Evolutionary conservation across 208 protist genomes (phyloP).

Genomic region (Endotrypanum monterogeii): DNA sequence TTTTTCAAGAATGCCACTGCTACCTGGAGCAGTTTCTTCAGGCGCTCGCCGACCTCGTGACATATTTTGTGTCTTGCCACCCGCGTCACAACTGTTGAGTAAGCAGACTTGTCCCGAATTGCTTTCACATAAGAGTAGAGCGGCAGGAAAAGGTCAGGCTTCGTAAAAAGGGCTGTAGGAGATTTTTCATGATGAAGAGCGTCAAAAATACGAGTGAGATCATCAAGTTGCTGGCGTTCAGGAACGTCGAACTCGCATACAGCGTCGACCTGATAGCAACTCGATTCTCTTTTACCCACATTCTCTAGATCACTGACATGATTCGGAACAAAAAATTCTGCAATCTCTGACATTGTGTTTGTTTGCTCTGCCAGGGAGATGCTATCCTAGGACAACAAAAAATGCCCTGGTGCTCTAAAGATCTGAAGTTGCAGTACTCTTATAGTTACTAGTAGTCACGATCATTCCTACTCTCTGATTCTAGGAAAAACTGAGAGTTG

Average conservation of each 20-base stretch:
- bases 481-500: too few species aligned
- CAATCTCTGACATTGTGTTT: slow-evolving; percentile 39
- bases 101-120: slow-evolving; percentile 39
- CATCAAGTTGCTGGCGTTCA: slow-evolving; percentile 73
- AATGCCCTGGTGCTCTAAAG: too few species aligned
- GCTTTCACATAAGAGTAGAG: slow-evolving; percentile 81
- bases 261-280: slow-evolving; percentile 60
- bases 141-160: slow-evolving; percentile 63
- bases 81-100: slow-evolving; percentile 39
- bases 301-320: slow-evolving; percentile 64
- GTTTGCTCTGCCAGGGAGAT: neutral
- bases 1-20: slow-evolving; percentile 66
- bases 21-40: slow-evolving; percentile 88
- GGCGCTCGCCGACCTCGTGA: slow-evolving; percentile 79
- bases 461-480: too few species aligned
- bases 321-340: slow-evolving; percentile 82
- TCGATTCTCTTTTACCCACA: slow-evolving; percentile 33
- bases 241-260: slow-evolving; percentile 75
- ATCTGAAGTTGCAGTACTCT: too few species aligned
- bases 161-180: slow-evolving; percentile 78
- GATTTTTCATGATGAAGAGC: slow-evolving; percentile 80
- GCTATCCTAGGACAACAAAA: neutral
- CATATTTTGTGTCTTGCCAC: slow-evolving; percentile 87
- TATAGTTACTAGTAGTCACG: too few species aligned
- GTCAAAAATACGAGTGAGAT: slow-evolving; percentile 81